Conservation (phyloP, 768 basidiomycete genomes). For the Rhizopogon sp. region DNA sequence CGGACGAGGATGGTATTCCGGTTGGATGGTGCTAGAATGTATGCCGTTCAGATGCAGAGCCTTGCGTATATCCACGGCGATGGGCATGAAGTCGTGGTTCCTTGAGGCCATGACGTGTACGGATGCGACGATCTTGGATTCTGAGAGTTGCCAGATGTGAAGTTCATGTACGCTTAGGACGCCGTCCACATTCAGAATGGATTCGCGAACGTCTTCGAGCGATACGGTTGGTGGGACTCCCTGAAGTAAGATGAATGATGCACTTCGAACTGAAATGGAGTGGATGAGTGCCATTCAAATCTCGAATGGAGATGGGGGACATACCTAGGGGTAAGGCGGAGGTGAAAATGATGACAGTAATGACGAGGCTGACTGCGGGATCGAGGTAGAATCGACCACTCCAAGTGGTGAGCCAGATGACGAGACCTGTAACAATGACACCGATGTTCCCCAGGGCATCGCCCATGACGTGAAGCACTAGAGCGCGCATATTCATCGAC, state of each 20-base stretch:
- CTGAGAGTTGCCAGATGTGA: conserved; percentile 97
- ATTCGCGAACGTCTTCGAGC: conserved; percentile 74
- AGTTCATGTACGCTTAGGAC: conserved; percentile 85
- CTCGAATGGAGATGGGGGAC: conserved; percentile 15
- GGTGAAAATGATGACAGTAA: conserved; percentile 95
- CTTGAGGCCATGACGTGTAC: conserved; percentile 88
- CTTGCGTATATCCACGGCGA: conserved; percentile 79
- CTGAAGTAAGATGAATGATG: conserved; percentile 92
- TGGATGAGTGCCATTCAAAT: conserved; percentile 2
- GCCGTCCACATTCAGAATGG: conserved; percentile 79
- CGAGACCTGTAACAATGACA: conserved; percentile 89
- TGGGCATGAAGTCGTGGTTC: conserved; percentile 85
- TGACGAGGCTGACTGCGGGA: conserved; percentile 87
- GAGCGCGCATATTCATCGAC: conserved; percentile 97
- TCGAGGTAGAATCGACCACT: conserved; percentile 88
- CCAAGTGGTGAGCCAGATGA: conserved; percentile 90
- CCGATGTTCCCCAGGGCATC: conserved; percentile 98
- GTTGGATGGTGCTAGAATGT: conserved; percentile 93
- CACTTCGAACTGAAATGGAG: conserved; percentile 60
- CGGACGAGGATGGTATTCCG: conserved; percentile 58
- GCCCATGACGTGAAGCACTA: conserved; percentile 91
- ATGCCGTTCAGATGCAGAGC: conserved; percentile 88
- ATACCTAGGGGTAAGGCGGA: conserved; percentile 87
- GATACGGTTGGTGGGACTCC: conserved; percentile 89
- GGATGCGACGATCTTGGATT: conserved; percentile 90